Base-by-base conservation (phyloP, 306 rosid genomes). In the Prunus campanulata region DNA sequence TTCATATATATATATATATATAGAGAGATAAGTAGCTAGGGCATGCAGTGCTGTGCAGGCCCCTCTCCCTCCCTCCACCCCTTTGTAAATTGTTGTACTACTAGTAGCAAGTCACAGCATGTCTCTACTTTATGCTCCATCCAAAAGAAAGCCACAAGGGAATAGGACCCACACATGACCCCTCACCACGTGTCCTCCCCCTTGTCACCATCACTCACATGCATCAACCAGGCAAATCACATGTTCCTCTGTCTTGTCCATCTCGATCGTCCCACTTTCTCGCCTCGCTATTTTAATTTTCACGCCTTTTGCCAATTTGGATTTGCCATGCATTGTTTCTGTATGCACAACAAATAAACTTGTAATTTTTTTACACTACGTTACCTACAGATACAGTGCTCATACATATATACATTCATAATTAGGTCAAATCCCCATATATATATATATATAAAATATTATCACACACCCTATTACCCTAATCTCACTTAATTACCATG, bases 221-320 rank as follows among this genome's bases (percentile, higher is more conserved):
- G 85, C 81, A 77, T 44, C 32, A 13, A 54, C 12, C 66, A 72
- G 75, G 85, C 75, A 81, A 72, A 72, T 72, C 85, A 81, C 85
- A 77, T 81, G 85, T 77, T 72, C 59, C 24, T 50, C 51, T 49
- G 56, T 47, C 22, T 72, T 24, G 49, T 39, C 72, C 30, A 30
- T 64, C 79, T 29, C 66, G 25, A 32, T 63, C 71, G 19, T 46
- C 60, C 39, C 70, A 39, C n/a, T 73, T 73, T 49, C 49, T 13
- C 49, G 8, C 56, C 69, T 10, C 22, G 27, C 44, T 27, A 51
- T 46, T 56, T 57, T 63, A 2, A 39, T 20, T 5, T 39, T 16
- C 25, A 18, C 19, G 44, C 44, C 44, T 39, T 39, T 39, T 10
- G 16, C 59, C 42, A 12, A 15, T 27, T 22, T 27, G 6, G 3